Base-by-base conservation (phyloP, 164 flowering plant genomes). In the Saururus chinensis region DNA sequence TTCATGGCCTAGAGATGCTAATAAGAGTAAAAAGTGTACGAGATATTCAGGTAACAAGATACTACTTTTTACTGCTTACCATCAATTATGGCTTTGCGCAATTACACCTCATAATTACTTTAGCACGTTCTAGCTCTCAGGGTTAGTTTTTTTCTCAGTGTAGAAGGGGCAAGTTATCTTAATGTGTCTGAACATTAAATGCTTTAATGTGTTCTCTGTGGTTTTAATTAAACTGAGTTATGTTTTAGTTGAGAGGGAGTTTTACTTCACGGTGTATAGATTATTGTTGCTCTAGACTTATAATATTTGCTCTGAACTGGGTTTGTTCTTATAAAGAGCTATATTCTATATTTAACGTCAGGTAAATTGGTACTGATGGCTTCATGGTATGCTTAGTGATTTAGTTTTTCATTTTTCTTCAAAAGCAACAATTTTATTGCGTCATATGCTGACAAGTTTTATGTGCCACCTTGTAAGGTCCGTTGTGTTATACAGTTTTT, bases 1-100 rank as follows among this genome's bases (percentile, higher is more conserved):
- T 59, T 90, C 96, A 56, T 88, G 89, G 93, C 89, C 87, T 51
- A 25, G 54, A 24, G 84, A 75, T 60, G 74, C 77, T 60, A 78
- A 71, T n/a, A 86, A 68, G 77, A 73, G 79, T 69, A 86, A 76
- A 76, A 69, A 51, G 60, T 72, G 70, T 57, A 73, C 81, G 75
- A 77, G 64, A 4, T 59, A 69, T 71, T 87, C 85, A 68, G 98
- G 98, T 89, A 78, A 77, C 21, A 25, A 20, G 24, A 20, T 30
- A 60, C 37, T 30, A 30, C 2, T 30, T 51, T 40, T 10, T 22
- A 13, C 10, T 40, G 9, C 49, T 45, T 45, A 42, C 1, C 17
- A 17, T 8, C 49, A 12, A 45, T 45, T 45, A 30, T 30, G 37
- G 2, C 37, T 30, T 30, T 30, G 37, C 14, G 16, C 49, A 3